Base-by-base conservation (phyloP, 306 rosid species). In the Hippophae tibetana region DNA sequence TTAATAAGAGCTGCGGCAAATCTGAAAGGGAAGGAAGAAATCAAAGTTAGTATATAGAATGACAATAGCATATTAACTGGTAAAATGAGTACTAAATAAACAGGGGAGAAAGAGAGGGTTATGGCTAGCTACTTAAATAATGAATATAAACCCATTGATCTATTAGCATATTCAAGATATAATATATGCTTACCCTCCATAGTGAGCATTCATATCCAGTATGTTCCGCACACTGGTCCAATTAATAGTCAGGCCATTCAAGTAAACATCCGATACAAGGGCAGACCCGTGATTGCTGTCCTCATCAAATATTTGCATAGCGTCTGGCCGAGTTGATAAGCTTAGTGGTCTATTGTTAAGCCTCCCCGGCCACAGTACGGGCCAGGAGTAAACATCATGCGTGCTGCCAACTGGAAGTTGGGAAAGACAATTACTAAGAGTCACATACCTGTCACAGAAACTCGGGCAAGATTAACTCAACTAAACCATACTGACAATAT, bases 151-250 rank as follows among this genome's bases (percentile, higher is more conserved):
- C 27, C 25, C 60, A 26, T 13, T 14, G 12, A 12, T 43, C 5
- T n/a, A 43, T 44, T 58, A 58, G 60, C 26, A 25, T n/a, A 40
- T 58, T 67, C 48, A 46, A 26, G 54, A 41, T 18, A 52, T 10
- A 42, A 26, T 9, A 1, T 18, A 18, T 52, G 41, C 12, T 83
- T 88, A 92, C 99, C 99, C 99, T 77, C 88, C 99, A 66, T 78
- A 84, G 70, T 89, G 90, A 62, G 99, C 96, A 80, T 92, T 92
- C 95, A 88, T 86, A 72, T 92, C 99, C 94, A 92, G 71, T 11
- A 88, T 81, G 64, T 92, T 92, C 69, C 97, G 82, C 66, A 92
- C 78, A 9, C 79, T 84, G 1, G 81, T 58, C 99, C 99, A 92
- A 13, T 84, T 71, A 44, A 92, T 72, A 23, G 85, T 50, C 62